Percentiles rank a stretch among this genome's conserved stretches.
Conservation (phyloP, 129 eudicot species). For the Chrysanthemum lavandulifolium region DNA sequence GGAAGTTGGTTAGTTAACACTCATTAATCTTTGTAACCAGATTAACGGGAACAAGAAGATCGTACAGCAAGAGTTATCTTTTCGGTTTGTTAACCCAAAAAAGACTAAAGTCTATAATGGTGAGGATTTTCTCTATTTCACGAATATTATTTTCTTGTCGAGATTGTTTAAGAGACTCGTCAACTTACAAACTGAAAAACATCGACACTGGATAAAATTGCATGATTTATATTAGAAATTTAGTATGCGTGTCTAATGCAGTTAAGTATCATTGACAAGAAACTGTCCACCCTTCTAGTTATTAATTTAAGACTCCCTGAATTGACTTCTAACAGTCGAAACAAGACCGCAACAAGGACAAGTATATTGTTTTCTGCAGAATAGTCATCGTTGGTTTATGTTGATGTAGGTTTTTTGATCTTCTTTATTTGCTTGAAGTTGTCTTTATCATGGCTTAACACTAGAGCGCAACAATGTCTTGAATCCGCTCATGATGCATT, state of each 20-base stretch:
- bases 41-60: too few relatives aligned
- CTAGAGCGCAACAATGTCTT: background rate
- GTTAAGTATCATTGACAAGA: background rate
- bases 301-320: background rate
- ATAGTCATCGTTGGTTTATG: background rate
- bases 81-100: too few relatives aligned
- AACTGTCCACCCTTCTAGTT: background rate
- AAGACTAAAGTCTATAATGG: too few relatives aligned
- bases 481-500: background rate
- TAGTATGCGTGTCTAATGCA: background rate
- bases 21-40: too few relatives aligned
- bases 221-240: background rate
- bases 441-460: background rate
- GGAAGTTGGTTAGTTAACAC: too few relatives aligned
- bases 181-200: background rate
- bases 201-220: background rate
- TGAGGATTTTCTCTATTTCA: too few relatives aligned
- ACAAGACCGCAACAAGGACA: too few relatives aligned
- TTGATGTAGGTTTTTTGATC: background rate
- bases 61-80: too few relatives aligned
- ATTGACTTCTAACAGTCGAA: too few relatives aligned
- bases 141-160: too few relatives aligned
- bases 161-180: background rate
- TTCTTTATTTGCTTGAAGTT: background rate
- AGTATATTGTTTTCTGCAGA: too few relatives aligned